Percentiles rank a stretch among this genome's conserved stretches.
These are phyloP conservation scores for Coelastrella sp. DNA, from an alignment of 139 green algal genomes.

Conservation along the genomic window DNA sequence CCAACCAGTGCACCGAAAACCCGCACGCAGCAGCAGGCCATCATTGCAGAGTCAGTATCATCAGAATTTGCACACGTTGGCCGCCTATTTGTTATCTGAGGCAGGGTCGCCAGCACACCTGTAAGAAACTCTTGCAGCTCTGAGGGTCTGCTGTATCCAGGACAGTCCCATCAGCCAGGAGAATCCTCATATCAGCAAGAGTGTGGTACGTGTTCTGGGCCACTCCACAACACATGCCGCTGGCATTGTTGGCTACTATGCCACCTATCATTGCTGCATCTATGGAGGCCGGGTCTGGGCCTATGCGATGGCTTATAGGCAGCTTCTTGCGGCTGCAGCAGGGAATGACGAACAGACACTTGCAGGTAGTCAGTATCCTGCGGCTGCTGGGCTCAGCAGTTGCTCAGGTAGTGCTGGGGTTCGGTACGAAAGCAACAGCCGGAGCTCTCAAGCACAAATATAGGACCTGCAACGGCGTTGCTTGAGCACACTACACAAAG, in stretches of 20 bases:
- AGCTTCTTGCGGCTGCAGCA: conserved; percentile 76
- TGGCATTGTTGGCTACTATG: conserved; percentile 97
- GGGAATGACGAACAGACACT: not conserved
- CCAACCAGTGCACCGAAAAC: too few species aligned
- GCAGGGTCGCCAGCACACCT: conserved; percentile 50
- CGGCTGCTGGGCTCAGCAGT: too few species aligned
- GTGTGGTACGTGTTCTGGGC: conserved; percentile 95
- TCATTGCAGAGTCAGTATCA: too few species aligned
- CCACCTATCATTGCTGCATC: conserved; percentile 89
- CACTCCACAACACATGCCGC: conserved; percentile 98
- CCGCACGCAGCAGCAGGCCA: too few species aligned
- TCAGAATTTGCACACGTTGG: too few species aligned
- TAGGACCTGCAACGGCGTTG: too few species aligned
- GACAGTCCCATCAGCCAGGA: conserved; percentile 95
- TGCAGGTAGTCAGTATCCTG: too few species aligned
- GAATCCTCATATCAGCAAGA: conserved; percentile 90
- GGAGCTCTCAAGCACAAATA: too few species aligned
- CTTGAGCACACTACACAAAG: too few species aligned
- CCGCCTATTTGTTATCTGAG: too few species aligned
- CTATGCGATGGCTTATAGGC: conserved; percentile 96
- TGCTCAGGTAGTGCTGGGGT: too few species aligned
- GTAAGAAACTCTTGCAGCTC: conserved; percentile 81
- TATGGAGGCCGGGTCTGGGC: conserved; percentile 96
- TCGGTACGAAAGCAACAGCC: too few species aligned
- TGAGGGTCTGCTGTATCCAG: conserved; percentile 91